These are phyloP conservation scores for Talinum fruticosum DNA, from an alignment of 148 eudicot genomes.

Conservation along the genomic window DNA sequence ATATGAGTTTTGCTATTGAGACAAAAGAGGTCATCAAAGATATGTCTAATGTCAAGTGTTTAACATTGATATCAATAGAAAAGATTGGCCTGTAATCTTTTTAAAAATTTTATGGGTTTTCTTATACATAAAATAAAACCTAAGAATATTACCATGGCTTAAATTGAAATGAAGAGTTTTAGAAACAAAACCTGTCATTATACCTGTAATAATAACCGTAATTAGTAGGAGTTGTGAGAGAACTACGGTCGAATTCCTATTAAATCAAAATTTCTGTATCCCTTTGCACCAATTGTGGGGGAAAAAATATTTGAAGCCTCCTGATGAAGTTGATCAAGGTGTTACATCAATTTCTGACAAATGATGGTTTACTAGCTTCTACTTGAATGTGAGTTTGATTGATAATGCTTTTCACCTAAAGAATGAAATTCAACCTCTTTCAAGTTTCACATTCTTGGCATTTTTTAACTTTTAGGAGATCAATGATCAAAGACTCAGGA, in stretches of 20 bases:
- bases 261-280: too few species aligned
- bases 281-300: too few species aligned
- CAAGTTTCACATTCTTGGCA: neutral
- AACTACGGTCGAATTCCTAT: too few species aligned
- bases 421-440: neutral
- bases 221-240: too few species aligned
- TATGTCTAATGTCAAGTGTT: neutral
- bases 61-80: neutral
- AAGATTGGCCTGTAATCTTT: too few species aligned
- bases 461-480: neutral
- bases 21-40: neutral
- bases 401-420: neutral
- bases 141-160: too few species aligned
- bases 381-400: slow-evolving; percentile 2
- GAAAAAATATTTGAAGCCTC: neutral
- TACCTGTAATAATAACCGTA: neutral
- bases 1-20: neutral
- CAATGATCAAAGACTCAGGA: neutral
- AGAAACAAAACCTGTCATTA: neutral
- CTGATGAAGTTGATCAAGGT: slow-evolving; percentile 4
- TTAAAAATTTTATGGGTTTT: too few species aligned
- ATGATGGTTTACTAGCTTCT: slow-evolving; percentile 18
- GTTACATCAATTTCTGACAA: slow-evolving; percentile 10
- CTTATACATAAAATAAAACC: too few species aligned
- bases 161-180: neutral